Evolutionary conservation across 2,329 filamentous ascomycete genomes (phyloP).

Genomic region (Alternaria atra): DNA sequence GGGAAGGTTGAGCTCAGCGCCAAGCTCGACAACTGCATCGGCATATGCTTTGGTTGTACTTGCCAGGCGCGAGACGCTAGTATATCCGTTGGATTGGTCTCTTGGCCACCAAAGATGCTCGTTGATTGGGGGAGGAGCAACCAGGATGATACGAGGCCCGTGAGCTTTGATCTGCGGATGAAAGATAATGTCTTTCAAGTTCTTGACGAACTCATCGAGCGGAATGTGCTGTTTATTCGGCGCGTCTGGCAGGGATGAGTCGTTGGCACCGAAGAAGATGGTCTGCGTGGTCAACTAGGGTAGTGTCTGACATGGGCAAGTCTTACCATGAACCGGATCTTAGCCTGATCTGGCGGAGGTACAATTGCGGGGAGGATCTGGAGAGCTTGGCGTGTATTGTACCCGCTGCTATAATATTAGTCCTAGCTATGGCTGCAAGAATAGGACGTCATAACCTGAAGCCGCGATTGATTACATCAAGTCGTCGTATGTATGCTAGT

Average conservation of each 20-base stretch:
- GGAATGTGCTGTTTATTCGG: conserved; percentile 78
- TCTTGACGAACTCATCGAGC: conserved; percentile 76
- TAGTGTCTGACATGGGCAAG: not conserved
- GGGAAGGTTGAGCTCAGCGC: conserved; percentile 63
- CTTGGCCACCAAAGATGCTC: conserved; percentile 71
- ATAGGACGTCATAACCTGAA: conserved; percentile 62
- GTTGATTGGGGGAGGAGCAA: conserved; percentile 85
- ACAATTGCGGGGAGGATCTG: conserved; percentile 75
- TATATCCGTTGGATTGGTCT: conserved; percentile 51
- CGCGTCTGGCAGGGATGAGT: conserved; percentile 74
- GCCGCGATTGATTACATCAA: conserved; percentile 90
- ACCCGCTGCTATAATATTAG: conserved; percentile 65
- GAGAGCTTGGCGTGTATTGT: conserved; percentile 80
- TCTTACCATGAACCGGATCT: conserved; percentile 72
- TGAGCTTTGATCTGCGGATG: conserved; percentile 77
- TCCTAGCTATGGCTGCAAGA: not conserved
- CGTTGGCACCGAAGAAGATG: conserved; percentile 89
- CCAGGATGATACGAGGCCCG: conserved; percentile 74
- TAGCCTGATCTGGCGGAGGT: conserved; percentile 68
- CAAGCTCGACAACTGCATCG: conserved; percentile 71
- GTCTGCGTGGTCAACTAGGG: conserved; percentile 59
- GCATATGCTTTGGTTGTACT: conserved; percentile 70
- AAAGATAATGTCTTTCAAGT: conserved; percentile 74
- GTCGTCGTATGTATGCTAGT: conserved; percentile 76
- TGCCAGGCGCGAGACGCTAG: conserved; percentile 62